phyloP scores from a whole-genome alignment of 2,329 filamentous ascomycete genomes.

The Fusarium metavorans region DNA sequence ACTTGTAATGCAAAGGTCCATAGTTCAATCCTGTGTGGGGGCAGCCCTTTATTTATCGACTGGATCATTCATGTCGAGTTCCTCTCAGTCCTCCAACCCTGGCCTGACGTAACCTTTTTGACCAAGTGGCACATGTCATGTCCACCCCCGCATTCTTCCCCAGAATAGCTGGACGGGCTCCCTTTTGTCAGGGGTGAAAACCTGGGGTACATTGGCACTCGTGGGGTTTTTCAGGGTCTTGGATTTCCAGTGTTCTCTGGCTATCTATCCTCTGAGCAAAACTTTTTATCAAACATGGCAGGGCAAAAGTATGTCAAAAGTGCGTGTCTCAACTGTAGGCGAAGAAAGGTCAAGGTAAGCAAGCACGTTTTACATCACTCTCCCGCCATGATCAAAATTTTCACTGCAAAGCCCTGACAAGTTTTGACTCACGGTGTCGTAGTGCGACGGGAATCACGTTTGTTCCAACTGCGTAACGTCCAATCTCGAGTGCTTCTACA shows the following conservation, averaged over 20 bases:
- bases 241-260: too few relatives aligned
- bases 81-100: too few relatives aligned
- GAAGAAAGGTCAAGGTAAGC: constrained; percentile 17
- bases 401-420: too few relatives aligned
- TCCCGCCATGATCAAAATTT: too few relatives aligned
- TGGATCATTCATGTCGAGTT: too few relatives aligned
- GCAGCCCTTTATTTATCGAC: too few relatives aligned
- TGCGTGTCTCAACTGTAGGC: constrained; percentile 16
- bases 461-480: constrained; percentile 13
- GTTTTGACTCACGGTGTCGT: too few relatives aligned
- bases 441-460: background rate
- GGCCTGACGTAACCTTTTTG: too few relatives aligned
- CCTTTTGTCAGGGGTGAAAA: background rate
- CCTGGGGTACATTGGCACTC: background rate
- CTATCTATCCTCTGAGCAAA: too few relatives aligned
- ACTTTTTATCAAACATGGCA: background rate
- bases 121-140: background rate
- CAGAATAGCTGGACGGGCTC: background rate
- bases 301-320: constrained; percentile 13
- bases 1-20: too few relatives aligned
- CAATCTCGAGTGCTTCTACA: constrained; percentile 11
- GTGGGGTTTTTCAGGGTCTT: background rate
- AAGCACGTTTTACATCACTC: too few relatives aligned
- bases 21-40: too few relatives aligned
- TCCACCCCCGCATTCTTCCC: background rate